Base-by-base conservation (phyloP, 768 basidiomycete genomes). In the Trametes sanguinea region DNA sequence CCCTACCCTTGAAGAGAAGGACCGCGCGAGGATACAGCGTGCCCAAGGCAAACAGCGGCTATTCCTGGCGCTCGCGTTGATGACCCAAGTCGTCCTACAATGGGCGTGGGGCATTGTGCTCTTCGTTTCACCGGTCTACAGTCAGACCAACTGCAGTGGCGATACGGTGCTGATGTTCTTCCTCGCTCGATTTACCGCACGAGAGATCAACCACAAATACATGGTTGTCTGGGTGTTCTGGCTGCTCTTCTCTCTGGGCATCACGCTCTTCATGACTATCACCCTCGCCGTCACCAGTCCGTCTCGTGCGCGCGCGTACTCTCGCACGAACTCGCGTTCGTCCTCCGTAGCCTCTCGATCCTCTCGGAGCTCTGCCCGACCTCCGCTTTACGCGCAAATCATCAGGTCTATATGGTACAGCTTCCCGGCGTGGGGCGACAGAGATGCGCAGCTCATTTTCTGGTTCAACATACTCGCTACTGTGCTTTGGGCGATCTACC, bases 31-130 rank as follows among this genome's bases (percentile, higher is more conserved):
- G 32, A 63, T 68, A 32, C 64, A 63, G 60, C 43, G 45, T 3
- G 67, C 67, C 4, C 69, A 70, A 55, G 55, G 50, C 35, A 54
- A 61, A 4, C 63, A 60, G 29, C 68, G 71, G 13, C 44, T 65
- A 1, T 60, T 70, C 22, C 65, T 72, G 32, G 64, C 69, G 8
- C 60, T 72, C 35, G 71, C 69, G 22, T 55, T 72, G 16, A 62
- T 72, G 37, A 62, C 65, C 3, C 71, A 71, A 63, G 71, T 72
- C 22, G 65, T 70, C 6, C 57, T 70, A 4, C 71, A 72, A 47
- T 72, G 71, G 71, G 61, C 71, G 3, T 72, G 71, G 71, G 69
- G 66, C 27, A 55, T 72, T 54, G 45, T 68, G 17, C 61, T 72
- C 33, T 72, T 72, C 45, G 65, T 69, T n/a, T 66, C 69, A 2